phyloP scores from a whole-genome alignment of 495 filamentous ascomycete species.

The Penicillium maclennaniae region DNA sequence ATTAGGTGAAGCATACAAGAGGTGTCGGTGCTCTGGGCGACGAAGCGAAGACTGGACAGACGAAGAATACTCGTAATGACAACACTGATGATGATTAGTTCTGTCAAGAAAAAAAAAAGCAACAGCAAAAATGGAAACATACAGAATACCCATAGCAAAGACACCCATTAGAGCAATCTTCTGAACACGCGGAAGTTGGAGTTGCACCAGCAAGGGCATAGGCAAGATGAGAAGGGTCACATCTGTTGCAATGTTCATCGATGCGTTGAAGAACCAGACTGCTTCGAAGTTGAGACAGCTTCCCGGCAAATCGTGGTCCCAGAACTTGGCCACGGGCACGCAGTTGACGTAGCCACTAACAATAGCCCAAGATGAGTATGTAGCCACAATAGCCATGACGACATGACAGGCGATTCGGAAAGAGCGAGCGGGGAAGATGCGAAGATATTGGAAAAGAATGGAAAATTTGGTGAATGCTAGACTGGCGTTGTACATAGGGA shows the following conservation, averaged over 20 bases:
- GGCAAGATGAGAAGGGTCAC: conserved; percentile 53
- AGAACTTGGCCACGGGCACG: conserved; percentile 49
- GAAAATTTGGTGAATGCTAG: conserved; percentile 42
- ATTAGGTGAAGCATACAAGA: conserved; percentile 59
- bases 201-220: conserved; percentile 49
- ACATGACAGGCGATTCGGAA: conserved; percentile 33
- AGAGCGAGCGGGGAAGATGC: conserved; percentile 38
- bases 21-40: conserved; percentile 38
- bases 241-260: conserved; percentile 53
- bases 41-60: conserved; percentile 28
- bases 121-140: conserved; percentile 49
- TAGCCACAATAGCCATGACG: conserved; percentile 32
- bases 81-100: conserved; percentile 13
- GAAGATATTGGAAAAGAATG: conserved; percentile 47
- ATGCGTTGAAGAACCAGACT: conserved; percentile 51
- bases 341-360: conserved; percentile 50
- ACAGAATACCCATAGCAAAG: conserved; percentile 54
- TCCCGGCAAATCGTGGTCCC: conserved; percentile 47
- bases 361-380: conserved; percentile 37
- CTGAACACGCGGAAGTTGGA: conserved; percentile 48
- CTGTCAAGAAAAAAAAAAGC: conserved; percentile 8
- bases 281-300: conserved; percentile 48
- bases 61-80: conserved; percentile 35
- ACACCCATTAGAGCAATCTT: conserved; percentile 50
- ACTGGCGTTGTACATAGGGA: conserved; percentile 42